Base-by-base conservation (phyloP, 202 grass and related monocot species). In the Saccharum hybrid region DNA sequence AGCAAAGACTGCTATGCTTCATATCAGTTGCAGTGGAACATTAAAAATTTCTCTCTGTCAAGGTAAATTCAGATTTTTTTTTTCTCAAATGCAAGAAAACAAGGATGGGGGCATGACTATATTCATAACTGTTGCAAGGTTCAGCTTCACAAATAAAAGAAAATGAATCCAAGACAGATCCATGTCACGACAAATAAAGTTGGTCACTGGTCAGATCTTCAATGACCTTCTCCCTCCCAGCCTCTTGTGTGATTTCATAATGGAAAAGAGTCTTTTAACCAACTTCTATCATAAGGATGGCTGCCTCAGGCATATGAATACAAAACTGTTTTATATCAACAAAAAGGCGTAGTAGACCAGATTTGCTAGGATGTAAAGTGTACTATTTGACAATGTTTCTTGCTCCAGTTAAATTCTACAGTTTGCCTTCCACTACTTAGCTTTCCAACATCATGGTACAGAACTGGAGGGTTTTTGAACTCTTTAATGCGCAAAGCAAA, bases 321-420 rank as follows among this genome's bases (percentile, higher is more conserved):
- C 4, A 42, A 51, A 52, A 39, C 59, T 41, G 26, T 36, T 66
- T 21, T 37, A 46, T n/a, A 30, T 37, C 23, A 48, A 65, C 26
- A 48, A n/a, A 62, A 63, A 36, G 26, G 40, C 1, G 0, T 57
- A 38, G 49, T 74, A 56, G 18, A 74, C 34, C 30, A 54, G n/a
- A 74, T 9, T 31, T 51, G 13, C 7, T 72, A 71, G 30, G 34
- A 56, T n/a, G 30, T 34, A 46, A 18, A 28, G 57, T 71, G 16
- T 37, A 49, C 28, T 12, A 63, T 10, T 40, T 40, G 79, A 56
- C 2, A 14, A 75, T 33, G 43, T 2, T 68, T 54, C 64, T 79
- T 39, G 61, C 26, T 63, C 63, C 83, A 71, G 42, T 37, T 71
- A 64, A 41, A 42, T 56, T 81, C n/a, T 85, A 69, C 21, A 22